Percentiles rank a stretch among this genome's conserved stretches.
Evolutionary conservation across 2,329 filamentous ascomycete genomes (phyloP).

Genomic region (Blastomyces parvus): DNA sequence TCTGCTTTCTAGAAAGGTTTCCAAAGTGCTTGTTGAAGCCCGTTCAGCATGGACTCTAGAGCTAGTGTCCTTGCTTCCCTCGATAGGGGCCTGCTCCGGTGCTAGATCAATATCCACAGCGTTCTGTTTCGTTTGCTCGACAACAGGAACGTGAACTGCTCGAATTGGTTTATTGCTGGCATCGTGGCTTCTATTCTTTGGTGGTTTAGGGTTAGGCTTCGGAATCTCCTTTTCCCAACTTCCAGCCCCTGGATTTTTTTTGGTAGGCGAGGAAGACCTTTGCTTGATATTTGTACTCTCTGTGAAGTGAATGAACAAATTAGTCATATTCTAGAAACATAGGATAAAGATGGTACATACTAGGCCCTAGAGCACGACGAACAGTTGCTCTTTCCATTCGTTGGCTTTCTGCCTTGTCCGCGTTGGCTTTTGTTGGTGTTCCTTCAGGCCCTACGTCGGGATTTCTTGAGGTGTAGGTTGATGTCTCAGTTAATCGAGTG

Average conservation of each 20-base stretch:
- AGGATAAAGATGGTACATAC: constrained; percentile 24
- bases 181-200: constrained; percentile 1
- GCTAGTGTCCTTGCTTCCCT: constrained; percentile 6
- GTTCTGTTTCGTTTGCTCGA: constrained; percentile 1
- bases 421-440: constrained; percentile 5
- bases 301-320: constrained; percentile 19
- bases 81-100: constrained; percentile 18
- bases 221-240: constrained; percentile 3
- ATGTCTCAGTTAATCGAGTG: constrained; percentile 27
- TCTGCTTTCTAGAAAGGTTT: constrained; percentile 13
- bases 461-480: not conserved
- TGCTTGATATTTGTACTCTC: constrained; percentile 43
- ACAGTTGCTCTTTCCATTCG: constrained; percentile 10
- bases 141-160: not conserved
- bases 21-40: constrained; percentile 2
- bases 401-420: constrained; percentile 12
- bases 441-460: constrained; percentile 7
- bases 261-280: constrained; percentile 26
- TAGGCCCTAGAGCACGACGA: constrained; percentile 29
- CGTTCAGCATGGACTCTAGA: not conserved
- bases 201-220: constrained; percentile 1
- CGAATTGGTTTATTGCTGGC: not conserved
- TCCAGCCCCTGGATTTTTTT: constrained; percentile 15
- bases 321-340: not conserved
- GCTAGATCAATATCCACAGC: constrained; percentile 18